A percentile compares a stretch with the other conserved stretches of the same genome.
Conservation (phyloP, 2,329 filamentous ascomycete species). For the Colletotrichum nymphaeae region DNA sequence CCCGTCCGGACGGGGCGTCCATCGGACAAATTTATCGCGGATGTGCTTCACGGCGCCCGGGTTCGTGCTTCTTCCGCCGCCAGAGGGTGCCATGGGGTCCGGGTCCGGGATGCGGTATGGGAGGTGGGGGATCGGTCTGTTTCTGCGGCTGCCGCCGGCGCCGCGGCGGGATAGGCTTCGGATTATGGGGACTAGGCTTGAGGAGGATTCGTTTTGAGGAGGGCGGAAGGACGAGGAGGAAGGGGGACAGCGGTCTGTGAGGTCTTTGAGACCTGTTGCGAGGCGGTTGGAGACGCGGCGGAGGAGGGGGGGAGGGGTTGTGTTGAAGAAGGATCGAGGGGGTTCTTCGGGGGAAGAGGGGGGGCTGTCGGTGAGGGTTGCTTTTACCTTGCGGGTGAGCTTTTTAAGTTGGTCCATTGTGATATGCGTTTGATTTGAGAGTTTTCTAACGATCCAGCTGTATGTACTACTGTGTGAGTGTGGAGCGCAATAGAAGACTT, state of each 20-base stretch:
- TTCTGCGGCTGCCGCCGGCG: background rate
- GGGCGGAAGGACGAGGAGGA: background rate
- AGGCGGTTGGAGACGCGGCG: background rate
- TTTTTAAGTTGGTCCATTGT: background rate
- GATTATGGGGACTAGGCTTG: background rate
- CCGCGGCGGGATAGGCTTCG: background rate
- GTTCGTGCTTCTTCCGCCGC: background rate
- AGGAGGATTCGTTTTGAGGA: background rate
- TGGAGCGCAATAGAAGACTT: too few species aligned
- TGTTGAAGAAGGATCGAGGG: background rate
- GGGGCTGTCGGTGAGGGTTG: background rate
- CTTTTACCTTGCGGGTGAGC: background rate
- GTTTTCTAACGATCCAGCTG: too few species aligned
- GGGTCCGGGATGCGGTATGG: slow-evolving; percentile 1
- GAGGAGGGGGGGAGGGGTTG: background rate
- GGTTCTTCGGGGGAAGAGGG: background rate
- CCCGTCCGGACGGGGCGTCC: background rate
- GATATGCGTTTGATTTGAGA: too few species aligned
- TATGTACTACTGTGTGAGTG: too few species aligned
- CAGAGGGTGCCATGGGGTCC: background rate
- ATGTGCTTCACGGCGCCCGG: background rate
- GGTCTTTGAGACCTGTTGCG: background rate
- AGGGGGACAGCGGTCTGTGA: background rate
- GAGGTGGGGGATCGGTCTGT: background rate
- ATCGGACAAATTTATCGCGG: background rate